Base-by-base conservation (phyloP, 192 early-diverging fungal genomes). In the Entomortierella lignicola region DNA sequence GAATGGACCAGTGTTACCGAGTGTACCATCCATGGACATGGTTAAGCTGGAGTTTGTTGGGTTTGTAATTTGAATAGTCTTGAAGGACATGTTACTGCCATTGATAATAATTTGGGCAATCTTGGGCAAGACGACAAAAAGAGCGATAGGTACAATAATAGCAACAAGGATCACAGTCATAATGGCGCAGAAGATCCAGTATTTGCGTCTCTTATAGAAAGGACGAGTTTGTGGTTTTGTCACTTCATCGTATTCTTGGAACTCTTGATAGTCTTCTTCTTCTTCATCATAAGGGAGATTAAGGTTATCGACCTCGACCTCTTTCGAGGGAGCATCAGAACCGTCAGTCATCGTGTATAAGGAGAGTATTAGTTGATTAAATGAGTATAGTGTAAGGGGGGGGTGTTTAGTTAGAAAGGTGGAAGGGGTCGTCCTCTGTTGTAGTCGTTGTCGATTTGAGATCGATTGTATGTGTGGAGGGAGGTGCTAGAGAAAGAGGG, bases 51-150 rank as follows among this genome's bases (percentile, higher is more conserved):
- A 59, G 58, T 85, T 82, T 32, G 67, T 75, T 20, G 81, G 81
- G 55, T 84, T 68, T 5, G 77, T 50, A 47, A 72, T 84, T 59
- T 77, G 67, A 26, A 83, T 72, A 42, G 26, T 47, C 8, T 50
- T 48, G 73, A 84, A 84, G 21, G 59, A 48, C 54, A 89, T 80
- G 48, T 55, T 55, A 47, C 80, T 66, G 31, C 82, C 60, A 59
- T 87, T 85, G 43, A 88, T 63, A 52, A 77, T 77, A 10, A 26
- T 31, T 69, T 89, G 87, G 26, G 86, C 85, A 39, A 90, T 81
- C 54, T 82, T 79, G 26, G 89, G 87, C 63, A 88, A 77, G 53
- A 85, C 68, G 3, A 90, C 87, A 52, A 88, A 87, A 30, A 89
- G 59, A 25, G 72, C 66, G 4, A 90, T 37, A 29, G 80, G 82